Conservation (phyloP, 2,329 filamentous ascomycete genomes). For the Nigrospora oryzae region DNA sequence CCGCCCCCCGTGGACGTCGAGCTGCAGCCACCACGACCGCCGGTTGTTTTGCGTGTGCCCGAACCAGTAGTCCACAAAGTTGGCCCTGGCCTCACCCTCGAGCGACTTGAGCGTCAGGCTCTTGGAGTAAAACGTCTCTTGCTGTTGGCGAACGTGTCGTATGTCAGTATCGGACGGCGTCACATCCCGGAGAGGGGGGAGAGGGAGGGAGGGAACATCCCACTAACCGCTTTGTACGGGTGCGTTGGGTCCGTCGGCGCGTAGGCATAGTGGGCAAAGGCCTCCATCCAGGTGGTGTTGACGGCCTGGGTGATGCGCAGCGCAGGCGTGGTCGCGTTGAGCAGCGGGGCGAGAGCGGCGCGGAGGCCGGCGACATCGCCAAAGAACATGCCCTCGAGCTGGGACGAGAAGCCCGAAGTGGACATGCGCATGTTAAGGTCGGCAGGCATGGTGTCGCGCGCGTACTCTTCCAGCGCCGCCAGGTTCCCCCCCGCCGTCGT, state of each 20-base stretch:
- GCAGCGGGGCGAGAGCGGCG: conserved; percentile 21
- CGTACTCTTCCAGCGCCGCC: conserved; percentile 32
- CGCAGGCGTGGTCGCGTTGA: conserved; percentile 21
- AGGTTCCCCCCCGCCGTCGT: conserved; percentile 22
- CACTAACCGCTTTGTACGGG: conserved; percentile 17
- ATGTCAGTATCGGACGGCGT: neutral
- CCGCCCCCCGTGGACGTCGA: conserved; percentile 31
- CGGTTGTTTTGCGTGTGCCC: conserved; percentile 21
- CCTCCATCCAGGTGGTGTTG: conserved; percentile 16
- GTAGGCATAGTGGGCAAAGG: conserved; percentile 19
- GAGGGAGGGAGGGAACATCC: neutral
- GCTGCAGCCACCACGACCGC: conserved; percentile 30
- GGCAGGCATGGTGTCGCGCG: conserved; percentile 22
- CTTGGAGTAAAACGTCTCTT: conserved; percentile 33
- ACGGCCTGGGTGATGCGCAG: conserved; percentile 20
- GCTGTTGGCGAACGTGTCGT: conserved; percentile 11
- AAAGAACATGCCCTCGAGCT: conserved; percentile 28
- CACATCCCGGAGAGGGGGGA: neutral
- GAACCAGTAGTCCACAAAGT: conserved; percentile 31
- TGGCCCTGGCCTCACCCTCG: conserved; percentile 20
- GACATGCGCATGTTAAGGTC: conserved; percentile 33
- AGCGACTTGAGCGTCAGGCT: conserved; percentile 30
- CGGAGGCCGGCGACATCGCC: conserved; percentile 24
- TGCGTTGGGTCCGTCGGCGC: conserved; percentile 18
- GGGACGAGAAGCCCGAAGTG: conserved; percentile 22